A percentile compares a stretch with the other conserved stretches of the same genome.
phyloP scores from a whole-genome alignment of 495 filamentous ascomycete species.

The Hypoxylon subgilvum region DNA sequence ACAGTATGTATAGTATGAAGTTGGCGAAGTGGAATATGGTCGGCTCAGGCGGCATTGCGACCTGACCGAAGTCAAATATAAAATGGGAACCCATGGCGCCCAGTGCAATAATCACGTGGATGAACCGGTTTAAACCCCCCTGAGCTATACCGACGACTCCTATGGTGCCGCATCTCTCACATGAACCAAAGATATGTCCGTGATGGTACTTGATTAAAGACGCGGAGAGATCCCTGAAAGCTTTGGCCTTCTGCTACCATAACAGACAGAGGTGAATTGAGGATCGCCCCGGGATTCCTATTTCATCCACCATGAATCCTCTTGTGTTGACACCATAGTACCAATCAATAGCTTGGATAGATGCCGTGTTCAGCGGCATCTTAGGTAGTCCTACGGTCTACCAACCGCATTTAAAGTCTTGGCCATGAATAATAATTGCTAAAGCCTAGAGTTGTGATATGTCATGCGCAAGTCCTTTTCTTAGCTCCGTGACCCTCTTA shows the following conservation, averaged over 20 bases:
- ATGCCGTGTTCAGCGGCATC: no score
- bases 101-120: conserved; percentile 15
- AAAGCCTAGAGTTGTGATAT: no score
- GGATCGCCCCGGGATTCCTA: conserved; percentile 1
- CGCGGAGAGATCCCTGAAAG: conserved; percentile 10
- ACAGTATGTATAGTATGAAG: background rate
- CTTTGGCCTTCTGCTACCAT: conserved; percentile 5
- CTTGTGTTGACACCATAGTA: no score
- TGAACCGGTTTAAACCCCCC: conserved; percentile 19
- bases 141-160: conserved; percentile 22
- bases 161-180: conserved; percentile 16
- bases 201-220: conserved; percentile 14
- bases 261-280: background rate
- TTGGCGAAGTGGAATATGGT: conserved; percentile 24
- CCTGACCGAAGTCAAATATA: conserved; percentile 32
- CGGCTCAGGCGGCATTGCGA: conserved; percentile 18
- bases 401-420: no score
- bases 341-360: no score
- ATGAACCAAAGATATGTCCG: conserved; percentile 18
- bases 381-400: no score
- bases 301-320: background rate
- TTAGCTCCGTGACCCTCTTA: no score
- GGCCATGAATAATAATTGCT: background rate
- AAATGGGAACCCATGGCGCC: conserved; percentile 15
- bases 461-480: no score